A percentile compares a stretch with the other conserved stretches of the same genome.
Conservation (phyloP, 2,329 filamentous ascomycete genomes). For the Neonectria magnoliae region DNA sequence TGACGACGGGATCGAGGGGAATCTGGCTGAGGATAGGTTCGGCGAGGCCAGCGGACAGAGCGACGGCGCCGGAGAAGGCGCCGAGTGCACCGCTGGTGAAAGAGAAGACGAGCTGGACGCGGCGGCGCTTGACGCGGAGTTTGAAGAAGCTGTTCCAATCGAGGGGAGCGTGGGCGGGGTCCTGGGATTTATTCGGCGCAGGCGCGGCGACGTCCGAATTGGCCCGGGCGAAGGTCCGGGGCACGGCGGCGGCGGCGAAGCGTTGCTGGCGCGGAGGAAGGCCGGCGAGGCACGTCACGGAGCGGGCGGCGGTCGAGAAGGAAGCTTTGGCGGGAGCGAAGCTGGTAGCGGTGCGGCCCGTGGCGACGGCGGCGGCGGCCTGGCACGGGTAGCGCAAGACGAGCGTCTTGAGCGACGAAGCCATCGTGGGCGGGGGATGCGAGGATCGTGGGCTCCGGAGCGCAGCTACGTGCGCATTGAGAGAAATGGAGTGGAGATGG, state of each 20-base stretch:
- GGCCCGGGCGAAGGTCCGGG: slow-evolving; percentile 34
- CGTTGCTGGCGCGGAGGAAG: slow-evolving; percentile 32
- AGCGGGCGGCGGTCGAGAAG: slow-evolving; percentile 40
- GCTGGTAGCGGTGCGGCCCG: slow-evolving; percentile 29
- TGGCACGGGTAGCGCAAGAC: slow-evolving; percentile 47
- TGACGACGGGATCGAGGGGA: slow-evolving; percentile 87
- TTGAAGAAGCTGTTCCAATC: slow-evolving; percentile 95
- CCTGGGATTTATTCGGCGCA: slow-evolving; percentile 25
- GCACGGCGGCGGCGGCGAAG: slow-evolving; percentile 20
- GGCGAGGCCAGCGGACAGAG: slow-evolving; percentile 76
- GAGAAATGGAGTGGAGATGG: slow-evolving; percentile 32
- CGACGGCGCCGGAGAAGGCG: slow-evolving; percentile 69
- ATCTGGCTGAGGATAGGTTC: slow-evolving; percentile 77
- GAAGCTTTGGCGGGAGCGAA: slow-evolving; percentile 42
- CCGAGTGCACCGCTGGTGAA: slow-evolving; percentile 70
- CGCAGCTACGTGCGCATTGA: slow-evolving; percentile 9
- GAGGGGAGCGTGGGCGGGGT: slow-evolving; percentile 53
- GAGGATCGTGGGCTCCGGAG: slow-evolving; percentile 3
- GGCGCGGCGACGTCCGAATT: slow-evolving; percentile 28
- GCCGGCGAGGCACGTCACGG: slow-evolving; percentile 36
- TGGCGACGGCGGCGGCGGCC: slow-evolving; percentile 33
- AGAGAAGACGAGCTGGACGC: slow-evolving; percentile 84
- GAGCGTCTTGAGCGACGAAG: slow-evolving; percentile 46
- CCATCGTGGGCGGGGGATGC: slow-evolving; percentile 34
- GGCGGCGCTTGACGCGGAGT: slow-evolving; percentile 84